Base-by-base conservation (phyloP, 2,329 filamentous ascomycete species). In the Fusarium austroafricanum region DNA sequence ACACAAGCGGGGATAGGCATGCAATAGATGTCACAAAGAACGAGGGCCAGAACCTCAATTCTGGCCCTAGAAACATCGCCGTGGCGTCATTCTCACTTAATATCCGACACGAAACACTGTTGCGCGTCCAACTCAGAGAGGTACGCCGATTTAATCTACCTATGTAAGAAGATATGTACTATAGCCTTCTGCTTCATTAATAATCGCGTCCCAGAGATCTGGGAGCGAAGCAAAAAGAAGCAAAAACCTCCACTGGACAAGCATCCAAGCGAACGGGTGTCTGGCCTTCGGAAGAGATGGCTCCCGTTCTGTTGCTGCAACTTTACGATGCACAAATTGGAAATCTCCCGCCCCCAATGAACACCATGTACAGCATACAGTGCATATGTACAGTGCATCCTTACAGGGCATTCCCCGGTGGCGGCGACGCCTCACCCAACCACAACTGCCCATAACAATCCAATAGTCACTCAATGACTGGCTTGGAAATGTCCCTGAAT, bases 191-290 rank as follows among this genome's bases (percentile, higher is more conserved):
- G 23, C 50, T 47, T 46, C 29, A 20, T 35, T 47, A 29, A 63
- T 31, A 42, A 52, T 53, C 37, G 29, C 29, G 40, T 44, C 26
- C 64, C 52, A 35, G 39, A 37, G 37, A 55, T 29, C 35, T 29
- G 49, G 52, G 50, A 55, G 49, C 10, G 17, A 57, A 29, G 37
- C 12, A 59, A 65, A 63, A 58, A 61, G 55, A 61, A 51, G 63
- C 61, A 68, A 53, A 61, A 50, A 39, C 44, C 33, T 52, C 45
- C 52, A 51, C 45, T 58, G n/a, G 29, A 45, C 37, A 12, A 28
- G 29, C 52, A 65, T 72, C 63, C 51, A 71, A 68, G 61, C 67
- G 61, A 73, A 72, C 65, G 62, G 71, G 62, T 70, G 68, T 44
- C 51, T 57, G 29, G 28, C 35, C 38, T 28, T 42, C 44, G 59